Evolutionary conservation across 192 early-diverging fungal genomes (phyloP).

Genomic region (Phycomyces nitens): DNA sequence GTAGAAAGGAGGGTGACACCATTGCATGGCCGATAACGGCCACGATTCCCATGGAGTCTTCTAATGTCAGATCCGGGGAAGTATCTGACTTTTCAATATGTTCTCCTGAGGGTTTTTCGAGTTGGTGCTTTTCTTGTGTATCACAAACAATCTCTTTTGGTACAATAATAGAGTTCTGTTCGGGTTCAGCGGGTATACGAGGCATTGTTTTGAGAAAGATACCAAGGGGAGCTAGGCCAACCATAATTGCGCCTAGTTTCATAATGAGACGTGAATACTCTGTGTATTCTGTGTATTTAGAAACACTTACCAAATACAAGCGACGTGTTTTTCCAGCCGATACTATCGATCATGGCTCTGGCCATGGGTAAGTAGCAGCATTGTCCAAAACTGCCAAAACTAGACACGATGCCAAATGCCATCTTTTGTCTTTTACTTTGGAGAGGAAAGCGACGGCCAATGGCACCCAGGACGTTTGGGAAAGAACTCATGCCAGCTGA

Average conservation of each 20-base stretch:
- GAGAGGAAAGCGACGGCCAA: slow-evolving; percentile 28
- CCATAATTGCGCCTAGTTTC: too few relatives aligned
- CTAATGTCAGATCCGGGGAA: neutral
- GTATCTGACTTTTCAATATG: neutral
- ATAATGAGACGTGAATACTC: too few relatives aligned
- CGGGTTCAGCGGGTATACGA: too few relatives aligned
- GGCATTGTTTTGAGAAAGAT: too few relatives aligned
- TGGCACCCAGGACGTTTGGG: slow-evolving; percentile 24
- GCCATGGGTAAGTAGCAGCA: slow-evolving; percentile 32
- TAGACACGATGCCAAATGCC: slow-evolving; percentile 33
- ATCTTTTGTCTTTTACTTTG: slow-evolving; percentile 17
- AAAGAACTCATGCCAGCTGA: slow-evolving; percentile 33
- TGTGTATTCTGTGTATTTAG: too few relatives aligned
- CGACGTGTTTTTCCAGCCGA: slow-evolving; percentile 28
- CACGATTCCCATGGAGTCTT: slow-evolving; percentile 4
- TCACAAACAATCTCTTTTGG: too few relatives aligned
- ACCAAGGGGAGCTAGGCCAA: too few relatives aligned
- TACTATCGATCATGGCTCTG: slow-evolving; percentile 10
- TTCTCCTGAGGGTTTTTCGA: neutral
- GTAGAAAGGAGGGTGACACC: slow-evolving; percentile 22
- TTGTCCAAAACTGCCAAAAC: slow-evolving; percentile 39
- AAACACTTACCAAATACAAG: slow-evolving; percentile 27
- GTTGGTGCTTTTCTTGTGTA: neutral
- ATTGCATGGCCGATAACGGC: slow-evolving; percentile 25
- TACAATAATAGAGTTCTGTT: too few relatives aligned